Evolutionary conservation across 2,329 filamentous ascomycete genomes (phyloP).

Genomic region (Xylariomycetidae sp.): DNA sequence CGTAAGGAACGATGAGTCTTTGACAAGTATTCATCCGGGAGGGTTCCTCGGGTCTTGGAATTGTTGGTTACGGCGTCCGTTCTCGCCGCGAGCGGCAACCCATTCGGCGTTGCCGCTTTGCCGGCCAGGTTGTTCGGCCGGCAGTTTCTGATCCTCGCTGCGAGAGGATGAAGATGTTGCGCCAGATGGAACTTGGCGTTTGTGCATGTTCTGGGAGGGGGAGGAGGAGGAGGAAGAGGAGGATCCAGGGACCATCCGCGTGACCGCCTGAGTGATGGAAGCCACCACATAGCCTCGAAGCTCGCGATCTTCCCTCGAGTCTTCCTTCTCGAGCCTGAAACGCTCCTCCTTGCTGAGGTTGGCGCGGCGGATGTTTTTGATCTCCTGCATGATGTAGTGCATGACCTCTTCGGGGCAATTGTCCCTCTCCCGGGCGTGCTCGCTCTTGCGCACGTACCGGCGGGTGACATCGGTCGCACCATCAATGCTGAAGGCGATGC

Average conservation of each 20-base stretch:
- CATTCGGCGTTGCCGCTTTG: conserved; percentile 47
- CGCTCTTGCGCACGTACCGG: conserved; percentile 64
- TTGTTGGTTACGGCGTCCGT: conserved; percentile 31
- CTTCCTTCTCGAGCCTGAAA: conserved; percentile 75
- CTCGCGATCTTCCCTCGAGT: conserved; percentile 68
- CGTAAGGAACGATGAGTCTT: neutral
- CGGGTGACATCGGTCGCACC: conserved; percentile 63
- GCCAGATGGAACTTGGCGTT: conserved; percentile 3
- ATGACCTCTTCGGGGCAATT: conserved; percentile 84
- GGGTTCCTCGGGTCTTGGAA: conserved; percentile 40
- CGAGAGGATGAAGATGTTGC: conserved; percentile 9
- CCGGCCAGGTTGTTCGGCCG: conserved; percentile 51
- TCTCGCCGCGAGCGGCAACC: conserved; percentile 41
- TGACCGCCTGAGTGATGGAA: conserved; percentile 67
- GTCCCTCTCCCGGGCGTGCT: conserved; percentile 67
- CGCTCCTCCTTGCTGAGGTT: conserved; percentile 83
- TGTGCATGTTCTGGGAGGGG: conserved; percentile 11
- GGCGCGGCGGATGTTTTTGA: conserved; percentile 73
- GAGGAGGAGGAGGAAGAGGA: conserved; percentile 23
- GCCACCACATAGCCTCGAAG: conserved; percentile 68
- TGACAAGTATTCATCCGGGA: conserved; percentile 9
- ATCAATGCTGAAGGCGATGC: conserved; percentile 91
- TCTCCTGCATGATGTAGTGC: conserved; percentile 86
- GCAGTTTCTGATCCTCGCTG: conserved; percentile 53
- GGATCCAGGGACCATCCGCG: conserved; percentile 54